Percentiles rank a stretch among this genome's conserved stretches.
phyloP scores from a whole-genome alignment of 129 eudicot species.

The Solidago caesia region DNA sequence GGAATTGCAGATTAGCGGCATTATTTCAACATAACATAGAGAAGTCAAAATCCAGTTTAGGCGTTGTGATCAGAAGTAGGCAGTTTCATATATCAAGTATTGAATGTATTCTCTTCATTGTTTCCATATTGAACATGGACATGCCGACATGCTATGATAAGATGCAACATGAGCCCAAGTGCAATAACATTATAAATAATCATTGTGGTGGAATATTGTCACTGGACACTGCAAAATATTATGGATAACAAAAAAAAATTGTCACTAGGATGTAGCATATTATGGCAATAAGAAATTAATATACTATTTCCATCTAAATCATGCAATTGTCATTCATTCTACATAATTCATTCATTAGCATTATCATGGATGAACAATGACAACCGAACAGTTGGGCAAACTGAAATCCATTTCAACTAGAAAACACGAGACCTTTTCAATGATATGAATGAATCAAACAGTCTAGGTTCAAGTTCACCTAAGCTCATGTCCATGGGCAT shows the following conservation, averaged over 20 bases:
- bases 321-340: slow-evolving; percentile 19
- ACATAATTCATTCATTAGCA: slow-evolving; percentile 27
- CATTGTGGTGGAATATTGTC: not conserved
- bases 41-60: slow-evolving; percentile 17
- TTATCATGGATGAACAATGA: slow-evolving; percentile 15
- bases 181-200: not conserved
- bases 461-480: slow-evolving; percentile 27
- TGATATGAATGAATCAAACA: slow-evolving; percentile 5
- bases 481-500: slow-evolving; percentile 35
- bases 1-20: too few relatives aligned
- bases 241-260: not conserved
- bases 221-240: not conserved
- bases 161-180: slow-evolving; percentile 5
- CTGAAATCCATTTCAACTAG: slow-evolving; percentile 21
- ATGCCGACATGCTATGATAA: slow-evolving; percentile 3
- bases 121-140: slow-evolving; percentile 15
- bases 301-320: not conserved
- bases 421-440: slow-evolving; percentile 2
- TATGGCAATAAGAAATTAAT: too few relatives aligned
- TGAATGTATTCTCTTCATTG: slow-evolving; percentile 34
- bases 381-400: slow-evolving; percentile 5
- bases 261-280: not conserved
- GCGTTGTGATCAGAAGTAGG: slow-evolving; percentile 18
- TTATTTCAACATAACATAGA: not conserved
- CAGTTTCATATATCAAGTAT: slow-evolving; percentile 25